Conservation (phyloP, 108 stramenopile species). For the Aurantiochytrium sp. region DNA sequence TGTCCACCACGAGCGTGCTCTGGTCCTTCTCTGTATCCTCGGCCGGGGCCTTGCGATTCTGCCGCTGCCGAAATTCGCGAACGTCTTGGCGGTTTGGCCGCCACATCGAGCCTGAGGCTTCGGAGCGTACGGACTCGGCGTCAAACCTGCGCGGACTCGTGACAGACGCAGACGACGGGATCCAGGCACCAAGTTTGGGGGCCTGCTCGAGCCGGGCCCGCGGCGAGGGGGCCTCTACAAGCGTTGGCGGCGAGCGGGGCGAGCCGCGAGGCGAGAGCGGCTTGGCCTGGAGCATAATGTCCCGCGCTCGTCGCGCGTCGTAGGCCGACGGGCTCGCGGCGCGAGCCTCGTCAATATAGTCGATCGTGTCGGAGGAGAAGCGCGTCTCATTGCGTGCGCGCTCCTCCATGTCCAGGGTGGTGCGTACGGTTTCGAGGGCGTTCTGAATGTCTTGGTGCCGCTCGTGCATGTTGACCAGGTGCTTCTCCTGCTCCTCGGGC, state of each 20-base stretch:
- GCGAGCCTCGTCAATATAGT: background rate
- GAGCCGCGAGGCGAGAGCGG: background rate
- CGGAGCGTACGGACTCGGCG: background rate
- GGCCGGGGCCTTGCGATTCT: too few relatives aligned
- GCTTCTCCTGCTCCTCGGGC: background rate
- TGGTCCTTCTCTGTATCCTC: too few relatives aligned
- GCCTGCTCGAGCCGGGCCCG: background rate
- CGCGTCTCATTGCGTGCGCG: background rate
- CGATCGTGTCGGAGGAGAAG: background rate
- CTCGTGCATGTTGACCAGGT: background rate
- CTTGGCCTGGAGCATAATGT: background rate
- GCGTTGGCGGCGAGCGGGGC: background rate
- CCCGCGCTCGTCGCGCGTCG: background rate
- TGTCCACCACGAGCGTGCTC: too few relatives aligned
- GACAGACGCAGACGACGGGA: background rate
- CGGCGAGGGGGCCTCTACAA: background rate
- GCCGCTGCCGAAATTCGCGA: too few relatives aligned
- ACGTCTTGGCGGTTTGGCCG: too few relatives aligned
- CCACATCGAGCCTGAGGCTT: background rate
- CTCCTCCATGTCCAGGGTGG: background rate
- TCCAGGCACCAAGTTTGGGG: background rate
- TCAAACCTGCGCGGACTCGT: background rate
- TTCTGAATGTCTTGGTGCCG: background rate
- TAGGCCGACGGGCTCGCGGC: background rate
- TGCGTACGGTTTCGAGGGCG: background rate